Conservation (phyloP, 2,329 filamentous ascomycete genomes). For the Colletotrichum acutatum region DNA sequence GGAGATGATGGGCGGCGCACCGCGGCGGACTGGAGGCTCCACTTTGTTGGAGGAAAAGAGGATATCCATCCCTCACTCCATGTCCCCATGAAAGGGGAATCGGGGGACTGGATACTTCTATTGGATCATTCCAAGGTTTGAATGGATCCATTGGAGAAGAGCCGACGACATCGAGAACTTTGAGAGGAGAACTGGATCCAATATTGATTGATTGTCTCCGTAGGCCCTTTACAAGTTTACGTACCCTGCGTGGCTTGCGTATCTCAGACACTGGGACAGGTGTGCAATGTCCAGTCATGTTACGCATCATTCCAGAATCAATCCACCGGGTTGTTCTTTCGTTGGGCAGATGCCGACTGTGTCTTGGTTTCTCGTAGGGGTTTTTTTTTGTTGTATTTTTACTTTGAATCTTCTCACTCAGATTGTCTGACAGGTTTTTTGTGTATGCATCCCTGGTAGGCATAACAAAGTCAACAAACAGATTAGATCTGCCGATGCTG, state of each 20-base stretch:
- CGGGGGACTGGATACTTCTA: background rate
- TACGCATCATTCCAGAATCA: background rate
- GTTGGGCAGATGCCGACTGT: background rate
- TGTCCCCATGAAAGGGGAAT: background rate
- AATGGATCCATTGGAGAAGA: background rate
- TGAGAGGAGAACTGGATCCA: slow-evolving; percentile 3
- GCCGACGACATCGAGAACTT: background rate
- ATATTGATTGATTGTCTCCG: slow-evolving; percentile 3
- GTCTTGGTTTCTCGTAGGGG: background rate
- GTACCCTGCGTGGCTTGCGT: background rate
- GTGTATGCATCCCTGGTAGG: background rate
- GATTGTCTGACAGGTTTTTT: background rate
- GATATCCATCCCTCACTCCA: background rate
- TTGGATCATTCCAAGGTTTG: background rate
- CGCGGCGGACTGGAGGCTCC: slow-evolving; percentile 13
- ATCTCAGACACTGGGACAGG: background rate
- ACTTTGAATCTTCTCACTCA: background rate
- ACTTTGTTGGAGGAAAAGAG: background rate
- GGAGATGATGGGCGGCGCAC: slow-evolving; percentile 12
- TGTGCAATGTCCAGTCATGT: background rate
- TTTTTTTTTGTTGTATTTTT: background rate
- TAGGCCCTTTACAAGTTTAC: slow-evolving; percentile 5
- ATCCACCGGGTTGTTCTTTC: background rate
- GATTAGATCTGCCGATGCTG: background rate
- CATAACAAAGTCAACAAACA: no score